Conservation (phyloP, 352 stramenopile species). For the Thalassiosira livingstoniorum region DNA sequence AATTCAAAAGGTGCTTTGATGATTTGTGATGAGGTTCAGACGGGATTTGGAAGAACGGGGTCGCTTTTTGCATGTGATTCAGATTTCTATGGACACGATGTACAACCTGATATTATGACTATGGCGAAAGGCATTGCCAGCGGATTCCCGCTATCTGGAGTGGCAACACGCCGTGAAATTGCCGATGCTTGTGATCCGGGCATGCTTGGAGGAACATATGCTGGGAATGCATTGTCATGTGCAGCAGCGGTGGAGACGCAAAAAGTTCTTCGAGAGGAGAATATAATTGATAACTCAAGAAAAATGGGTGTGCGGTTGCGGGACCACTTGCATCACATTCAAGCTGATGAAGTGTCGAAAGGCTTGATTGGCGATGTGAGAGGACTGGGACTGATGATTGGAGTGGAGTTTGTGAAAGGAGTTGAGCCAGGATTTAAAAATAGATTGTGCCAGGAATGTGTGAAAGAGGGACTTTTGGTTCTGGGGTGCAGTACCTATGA, state of each 20-base stretch:
- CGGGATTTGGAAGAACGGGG: constrained; percentile 89
- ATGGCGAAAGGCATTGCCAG: constrained; percentile 94
- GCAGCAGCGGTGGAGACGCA: constrained; percentile 90
- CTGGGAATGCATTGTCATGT: constrained; percentile 91
- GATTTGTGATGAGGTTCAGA: constrained; percentile 92
- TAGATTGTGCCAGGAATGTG: constrained; percentile 87
- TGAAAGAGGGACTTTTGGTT: constrained; percentile 90
- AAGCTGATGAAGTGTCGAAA: constrained; percentile 65
- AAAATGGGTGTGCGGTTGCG: constrained; percentile 87
- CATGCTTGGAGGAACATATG: constrained; percentile 93
- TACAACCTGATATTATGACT: constrained; percentile 91
- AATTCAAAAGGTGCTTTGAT: constrained; percentile 90
- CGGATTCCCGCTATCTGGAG: constrained; percentile 90
- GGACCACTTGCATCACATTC: constrained; percentile 86
- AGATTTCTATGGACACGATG: constrained; percentile 86
- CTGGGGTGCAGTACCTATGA: constrained; percentile 90
- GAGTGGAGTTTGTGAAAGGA: constrained; percentile 88
- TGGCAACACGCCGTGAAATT: constrained; percentile 90
- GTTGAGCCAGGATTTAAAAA: constrained; percentile 84
- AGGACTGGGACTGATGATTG: constrained; percentile 92
- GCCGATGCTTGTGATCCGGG: constrained; percentile 88
- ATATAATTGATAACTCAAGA: constrained; percentile 89
- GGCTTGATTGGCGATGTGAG: constrained; percentile 88
- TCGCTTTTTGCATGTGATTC: constrained; percentile 88
- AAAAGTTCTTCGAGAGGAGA: constrained; percentile 90